These are phyloP conservation scores for Aureobasidium sp. DNA, from an alignment of 2,329 filamentous ascomycete genomes.

Conservation along the genomic window DNA sequence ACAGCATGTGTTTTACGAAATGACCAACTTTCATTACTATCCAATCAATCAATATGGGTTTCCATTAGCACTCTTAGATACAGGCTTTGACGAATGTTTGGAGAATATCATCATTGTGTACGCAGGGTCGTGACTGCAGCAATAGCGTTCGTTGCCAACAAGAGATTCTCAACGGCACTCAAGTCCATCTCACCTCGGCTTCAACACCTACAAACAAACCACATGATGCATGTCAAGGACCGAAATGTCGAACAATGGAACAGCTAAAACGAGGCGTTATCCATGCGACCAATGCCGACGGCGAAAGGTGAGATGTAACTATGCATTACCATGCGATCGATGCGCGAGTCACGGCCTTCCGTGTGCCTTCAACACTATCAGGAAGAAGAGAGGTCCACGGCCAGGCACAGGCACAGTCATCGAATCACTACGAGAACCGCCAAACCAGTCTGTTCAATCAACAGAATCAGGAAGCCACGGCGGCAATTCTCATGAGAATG, in stretches of 20 bases:
- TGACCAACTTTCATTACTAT: too few relatives aligned
- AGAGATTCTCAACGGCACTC: not conserved
- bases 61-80: too few relatives aligned
- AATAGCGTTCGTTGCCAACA: not conserved
- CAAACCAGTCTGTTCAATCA: not conserved
- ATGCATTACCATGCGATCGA: slow-evolving; percentile 19
- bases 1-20: too few relatives aligned
- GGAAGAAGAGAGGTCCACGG: slow-evolving; percentile 18
- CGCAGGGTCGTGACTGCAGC: not conserved
- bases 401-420: slow-evolving; percentile 18
- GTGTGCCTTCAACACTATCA: slow-evolving; percentile 17
- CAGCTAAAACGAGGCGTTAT: not conserved
- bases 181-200: not conserved
- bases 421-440: not conserved
- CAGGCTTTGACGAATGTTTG: too few relatives aligned
- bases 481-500: not conserved
- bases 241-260: not conserved
- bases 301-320: slow-evolving; percentile 20
- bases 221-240: not conserved
- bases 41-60: too few relatives aligned
- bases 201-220: not conserved
- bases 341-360: slow-evolving; percentile 15
- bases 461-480: not conserved
- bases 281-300: slow-evolving; percentile 18
- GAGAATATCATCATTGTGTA: not conserved